phyloP scores from a whole-genome alignment of 2,329 filamentous ascomycete genomes.

The Ophiostoma sp. region DNA sequence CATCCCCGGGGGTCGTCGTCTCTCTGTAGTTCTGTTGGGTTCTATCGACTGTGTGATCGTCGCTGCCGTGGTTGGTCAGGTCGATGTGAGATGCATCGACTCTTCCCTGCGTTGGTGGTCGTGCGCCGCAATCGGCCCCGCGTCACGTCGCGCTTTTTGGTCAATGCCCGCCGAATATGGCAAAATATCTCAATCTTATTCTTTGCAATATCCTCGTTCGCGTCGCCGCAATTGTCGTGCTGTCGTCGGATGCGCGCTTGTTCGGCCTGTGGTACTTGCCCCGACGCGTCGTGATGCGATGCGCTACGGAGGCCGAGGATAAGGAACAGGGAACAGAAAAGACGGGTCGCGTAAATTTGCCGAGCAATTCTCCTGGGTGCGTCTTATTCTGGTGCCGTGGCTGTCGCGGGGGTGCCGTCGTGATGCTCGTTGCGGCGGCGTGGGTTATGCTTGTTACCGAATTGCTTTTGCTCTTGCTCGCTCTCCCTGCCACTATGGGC shows the following conservation, averaged over 20 bases:
- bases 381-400: not conserved
- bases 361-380: not conserved
- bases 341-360: conserved; percentile 1
- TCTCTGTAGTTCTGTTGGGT: not conserved
- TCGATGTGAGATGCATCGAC: not conserved
- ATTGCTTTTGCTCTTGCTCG: not conserved
- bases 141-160: conserved; percentile 9
- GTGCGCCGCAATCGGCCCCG: conserved; percentile 12
- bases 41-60: not conserved
- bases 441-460: not conserved
- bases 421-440: not conserved
- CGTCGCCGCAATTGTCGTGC: not conserved
- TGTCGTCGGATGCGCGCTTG: not conserved
- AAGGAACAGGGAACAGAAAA: not conserved
- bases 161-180: not conserved
- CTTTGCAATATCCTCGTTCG: not conserved
- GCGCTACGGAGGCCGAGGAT: not conserved
- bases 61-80: not conserved
- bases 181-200: not conserved
- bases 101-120: not conserved
- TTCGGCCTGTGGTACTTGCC: too few species aligned
- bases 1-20: conserved; percentile 43
- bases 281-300: conserved; percentile 12
- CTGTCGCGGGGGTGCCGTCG: not conserved
- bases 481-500: not conserved